Percentiles rank a stretch among this genome's conserved stretches.
Evolutionary conservation across 2,329 filamentous ascomycete genomes (phyloP).

Genomic region (Onygena corvina): DNA sequence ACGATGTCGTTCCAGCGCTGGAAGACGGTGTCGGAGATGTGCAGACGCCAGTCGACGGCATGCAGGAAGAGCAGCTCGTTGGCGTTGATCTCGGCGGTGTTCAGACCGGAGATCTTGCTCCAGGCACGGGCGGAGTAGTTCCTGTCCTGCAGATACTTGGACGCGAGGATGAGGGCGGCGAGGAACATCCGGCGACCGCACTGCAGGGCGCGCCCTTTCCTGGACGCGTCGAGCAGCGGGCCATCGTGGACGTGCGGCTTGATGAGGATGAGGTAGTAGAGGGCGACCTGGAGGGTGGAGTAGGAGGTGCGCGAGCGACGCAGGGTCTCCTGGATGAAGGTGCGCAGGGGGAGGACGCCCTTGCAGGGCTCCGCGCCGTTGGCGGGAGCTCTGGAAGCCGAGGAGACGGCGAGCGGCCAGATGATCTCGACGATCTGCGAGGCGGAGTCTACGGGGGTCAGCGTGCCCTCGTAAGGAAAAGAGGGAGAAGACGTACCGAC

Average conservation of each 20-base stretch:
- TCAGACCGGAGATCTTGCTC: conserved; percentile 98
- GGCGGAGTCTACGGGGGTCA: conserved; percentile 63
- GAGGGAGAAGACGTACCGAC: conserved; percentile 64
- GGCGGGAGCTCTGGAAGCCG: conserved; percentile 57
- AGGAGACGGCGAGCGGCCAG: conserved; percentile 79
- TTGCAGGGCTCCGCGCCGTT: conserved; percentile 54
- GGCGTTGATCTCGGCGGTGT: conserved; percentile 85
- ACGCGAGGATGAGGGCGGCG: conserved; percentile 83
- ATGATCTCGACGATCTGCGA: conserved; percentile 95
- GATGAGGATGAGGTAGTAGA: conserved; percentile 92
- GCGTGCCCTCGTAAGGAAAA: conserved; percentile 25
- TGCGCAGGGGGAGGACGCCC: conserved; percentile 76
- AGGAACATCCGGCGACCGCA: conserved; percentile 97
- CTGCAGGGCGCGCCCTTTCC: conserved; percentile 80
- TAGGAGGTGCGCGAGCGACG: conserved; percentile 92
- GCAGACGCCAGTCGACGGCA: conserved; percentile 86
- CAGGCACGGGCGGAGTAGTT: conserved; percentile 96
- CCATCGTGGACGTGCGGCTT: conserved; percentile 74
- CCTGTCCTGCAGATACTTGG: conserved; percentile 94
- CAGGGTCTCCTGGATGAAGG: conserved; percentile 94
- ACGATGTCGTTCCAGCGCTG: conserved; percentile 91
- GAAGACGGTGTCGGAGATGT: conserved; percentile 80
- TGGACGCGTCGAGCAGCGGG: conserved; percentile 68
- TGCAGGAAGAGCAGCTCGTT: conserved; percentile 88
- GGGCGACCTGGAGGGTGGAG: conserved; percentile 87